A percentile compares a stretch with the other conserved stretches of the same genome.
Conservation (phyloP, 2,329 filamentous ascomycete genomes). For the Podosphaera xanthii region DNA sequence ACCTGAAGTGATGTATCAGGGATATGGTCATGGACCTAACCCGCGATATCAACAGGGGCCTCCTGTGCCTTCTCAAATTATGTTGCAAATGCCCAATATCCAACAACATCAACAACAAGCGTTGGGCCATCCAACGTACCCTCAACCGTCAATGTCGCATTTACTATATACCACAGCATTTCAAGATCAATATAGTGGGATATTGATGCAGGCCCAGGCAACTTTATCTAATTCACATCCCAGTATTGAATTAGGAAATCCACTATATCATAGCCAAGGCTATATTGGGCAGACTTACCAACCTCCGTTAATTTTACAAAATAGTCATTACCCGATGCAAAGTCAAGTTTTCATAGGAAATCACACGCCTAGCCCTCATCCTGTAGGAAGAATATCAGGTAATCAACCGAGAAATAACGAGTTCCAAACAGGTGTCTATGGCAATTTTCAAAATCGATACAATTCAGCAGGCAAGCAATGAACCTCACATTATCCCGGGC, state of each 20-base stretch:
- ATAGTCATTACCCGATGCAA: conserved; percentile 10
- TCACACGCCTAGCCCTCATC: conserved; percentile 6
- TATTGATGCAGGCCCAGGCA: conserved; percentile 8
- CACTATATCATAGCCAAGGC: conserved; percentile 11
- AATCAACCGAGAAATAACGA: too few species aligned
- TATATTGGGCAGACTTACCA: conserved; percentile 10
- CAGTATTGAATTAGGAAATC: conserved; percentile 3
- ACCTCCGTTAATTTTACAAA: conserved; percentile 10
- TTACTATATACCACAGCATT: conserved; percentile 11
- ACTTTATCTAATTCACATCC: conserved; percentile 6
- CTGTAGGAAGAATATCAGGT: conserved; percentile 2
- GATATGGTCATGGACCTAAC: conserved; percentile 5
- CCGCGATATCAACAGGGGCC: conserved; percentile 8
- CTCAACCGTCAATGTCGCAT: conserved; percentile 4
- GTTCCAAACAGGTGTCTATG: too few species aligned
- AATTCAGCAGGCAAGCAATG: too few species aligned
- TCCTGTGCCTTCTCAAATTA: conserved; percentile 5
- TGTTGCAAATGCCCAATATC: conserved; percentile 10
- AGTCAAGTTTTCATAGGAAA: conserved; percentile 8
- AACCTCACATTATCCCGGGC: too few species aligned
- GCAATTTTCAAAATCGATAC: too few species aligned
- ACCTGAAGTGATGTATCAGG: conserved; percentile 11
- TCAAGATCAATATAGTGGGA: conserved; percentile 10
- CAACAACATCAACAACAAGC: conserved; percentile 5
- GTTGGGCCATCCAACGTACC: background rate